Percentiles rank a stretch among this genome's conserved stretches.
Conservation (phyloP, 2,329 filamentous ascomycete species). For the Onygenales sp. region DNA sequence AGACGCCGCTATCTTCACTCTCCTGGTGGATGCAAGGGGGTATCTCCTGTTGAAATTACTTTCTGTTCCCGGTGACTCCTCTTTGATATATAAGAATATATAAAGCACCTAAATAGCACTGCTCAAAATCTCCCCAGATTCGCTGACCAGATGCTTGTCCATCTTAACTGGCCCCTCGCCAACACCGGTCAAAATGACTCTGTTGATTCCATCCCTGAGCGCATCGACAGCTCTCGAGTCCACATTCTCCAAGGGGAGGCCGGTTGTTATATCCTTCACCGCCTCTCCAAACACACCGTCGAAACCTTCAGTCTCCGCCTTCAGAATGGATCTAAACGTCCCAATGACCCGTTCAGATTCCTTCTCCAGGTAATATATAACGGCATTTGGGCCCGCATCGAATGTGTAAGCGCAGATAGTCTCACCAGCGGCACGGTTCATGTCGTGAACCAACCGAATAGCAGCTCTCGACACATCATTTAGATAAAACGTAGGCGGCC, state of each 20-base stretch:
- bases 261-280: constrained; percentile 42
- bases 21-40: background rate
- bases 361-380: constrained; percentile 87
- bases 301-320: constrained; percentile 45
- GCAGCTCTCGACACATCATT: constrained; percentile 87
- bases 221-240: constrained; percentile 45
- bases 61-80: constrained; percentile 1
- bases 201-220: constrained; percentile 69
- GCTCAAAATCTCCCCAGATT: constrained; percentile 45
- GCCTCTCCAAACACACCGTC: constrained; percentile 49
- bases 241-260: constrained; percentile 53
- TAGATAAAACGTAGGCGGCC: constrained; percentile 97
- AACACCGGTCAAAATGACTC: constrained; percentile 84
- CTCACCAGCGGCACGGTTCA: constrained; percentile 72
- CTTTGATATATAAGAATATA: background rate
- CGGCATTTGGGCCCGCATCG: constrained; percentile 92
- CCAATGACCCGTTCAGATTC: constrained; percentile 65
- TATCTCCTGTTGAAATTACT: background rate
- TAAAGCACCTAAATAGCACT: constrained; percentile 11
- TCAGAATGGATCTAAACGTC: constrained; percentile 66
- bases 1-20: background rate
- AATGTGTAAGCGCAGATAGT: constrained; percentile 91
- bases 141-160: constrained; percentile 64
- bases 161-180: constrained; percentile 81
- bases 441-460: constrained; percentile 76